These are phyloP conservation scores for Chlorella vulgaris DNA, from an alignment of 139 green algal species.

Conservation along the genomic window DNA sequence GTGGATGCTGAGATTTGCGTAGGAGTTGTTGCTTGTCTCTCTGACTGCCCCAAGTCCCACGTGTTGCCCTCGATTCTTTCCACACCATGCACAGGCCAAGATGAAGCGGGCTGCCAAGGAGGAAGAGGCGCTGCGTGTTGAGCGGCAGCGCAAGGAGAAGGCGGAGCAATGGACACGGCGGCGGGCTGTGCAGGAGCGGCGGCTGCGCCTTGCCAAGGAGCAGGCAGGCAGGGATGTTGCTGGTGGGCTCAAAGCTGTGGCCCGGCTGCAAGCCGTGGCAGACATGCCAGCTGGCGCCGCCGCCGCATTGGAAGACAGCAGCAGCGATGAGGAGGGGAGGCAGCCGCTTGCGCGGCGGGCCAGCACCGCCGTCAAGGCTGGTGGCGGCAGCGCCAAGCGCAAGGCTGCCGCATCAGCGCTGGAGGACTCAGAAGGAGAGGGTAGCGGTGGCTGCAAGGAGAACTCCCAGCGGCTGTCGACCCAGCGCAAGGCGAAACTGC, in stretches of 20 bases:
- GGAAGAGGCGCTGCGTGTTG: background rate
- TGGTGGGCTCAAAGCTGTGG: background rate
- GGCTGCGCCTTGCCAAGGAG: background rate
- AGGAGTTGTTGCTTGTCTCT: too few relatives aligned
- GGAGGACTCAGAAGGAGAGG: background rate
- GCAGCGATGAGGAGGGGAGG: slow-evolving; percentile 6
- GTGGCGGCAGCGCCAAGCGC: background rate
- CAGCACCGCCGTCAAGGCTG: background rate
- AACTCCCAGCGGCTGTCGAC: too few relatives aligned
- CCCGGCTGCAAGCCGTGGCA: background rate
- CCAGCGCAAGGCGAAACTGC: background rate
- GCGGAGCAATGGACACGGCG: background rate
- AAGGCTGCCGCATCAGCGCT: background rate
- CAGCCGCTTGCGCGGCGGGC: background rate
- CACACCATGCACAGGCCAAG: background rate
- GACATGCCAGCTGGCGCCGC: background rate
- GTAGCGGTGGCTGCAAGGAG: background rate
- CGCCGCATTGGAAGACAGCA: background rate
- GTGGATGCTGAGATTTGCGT: too few relatives aligned
- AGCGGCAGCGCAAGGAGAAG: background rate
- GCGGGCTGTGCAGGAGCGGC: background rate
- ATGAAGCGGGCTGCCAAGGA: slow-evolving; percentile 12
- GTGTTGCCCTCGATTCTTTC: too few relatives aligned
- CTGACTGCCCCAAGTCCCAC: too few relatives aligned
- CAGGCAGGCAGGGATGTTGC: background rate